phyloP scores from a whole-genome alignment of 257 asterid species.

The Salvia splendens region DNA sequence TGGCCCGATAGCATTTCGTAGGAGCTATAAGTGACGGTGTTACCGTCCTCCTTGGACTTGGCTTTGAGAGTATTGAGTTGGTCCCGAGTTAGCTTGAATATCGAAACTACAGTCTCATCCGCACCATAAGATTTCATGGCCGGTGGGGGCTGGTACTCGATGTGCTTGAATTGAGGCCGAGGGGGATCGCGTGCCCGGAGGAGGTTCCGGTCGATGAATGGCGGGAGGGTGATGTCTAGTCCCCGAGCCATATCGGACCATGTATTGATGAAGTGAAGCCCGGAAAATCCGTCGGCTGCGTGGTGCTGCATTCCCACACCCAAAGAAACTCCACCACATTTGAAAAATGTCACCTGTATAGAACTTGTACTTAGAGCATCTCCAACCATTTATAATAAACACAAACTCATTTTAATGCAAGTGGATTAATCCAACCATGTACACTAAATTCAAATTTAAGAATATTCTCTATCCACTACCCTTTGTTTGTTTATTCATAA shows the following conservation, averaged over 20 bases:
- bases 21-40: conserved; percentile 64
- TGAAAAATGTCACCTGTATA: conserved; percentile 75
- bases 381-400: no score
- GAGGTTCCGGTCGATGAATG: conserved; percentile 85
- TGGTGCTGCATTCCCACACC: conserved; percentile 99
- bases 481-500: no score
- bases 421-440: no score
- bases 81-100: conserved; percentile 61
- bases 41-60: conserved; percentile 67
- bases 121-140: conserved; percentile 44
- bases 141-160: conserved; percentile 93
- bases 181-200: conserved; percentile 88
- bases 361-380: neutral
- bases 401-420: no score
- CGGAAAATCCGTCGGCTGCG: conserved; percentile 91
- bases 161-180: conserved; percentile 72
- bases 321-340: conserved; percentile 92
- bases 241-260: conserved; percentile 99
- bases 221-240: conserved; percentile 61
- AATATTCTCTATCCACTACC: no score
- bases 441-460: no score
- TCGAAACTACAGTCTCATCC: conserved; percentile 54
- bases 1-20: conserved; percentile 85
- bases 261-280: conserved; percentile 94
- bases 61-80: conserved; percentile 68